Evolutionary conservation across 2,329 filamentous ascomycete genomes (phyloP), one percentile per base, ranked within the genome.

Genomic region (Venturiaceae sp.): DNA sequence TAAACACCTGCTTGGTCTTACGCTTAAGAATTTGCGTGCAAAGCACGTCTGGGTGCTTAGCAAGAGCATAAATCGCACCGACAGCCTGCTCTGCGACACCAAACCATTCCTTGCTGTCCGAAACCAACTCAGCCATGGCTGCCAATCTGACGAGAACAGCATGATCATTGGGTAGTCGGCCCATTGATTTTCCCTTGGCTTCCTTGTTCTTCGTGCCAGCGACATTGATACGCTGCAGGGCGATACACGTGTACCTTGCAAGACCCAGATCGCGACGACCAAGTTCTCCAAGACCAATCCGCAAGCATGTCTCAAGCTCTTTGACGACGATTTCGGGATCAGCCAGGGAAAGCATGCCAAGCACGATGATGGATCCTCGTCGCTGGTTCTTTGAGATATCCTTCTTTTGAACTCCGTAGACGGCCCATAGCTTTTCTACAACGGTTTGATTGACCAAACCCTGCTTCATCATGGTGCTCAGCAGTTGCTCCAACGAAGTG

Each of bases 381-480:
- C 94, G 83, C 71, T 97, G 94, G 2, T 85, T 92, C 66, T 85
- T 87, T 0, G 94, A 97, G 47, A 96, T 96, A 60, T 96, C 92
- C 61, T 89, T 86, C 75, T 87, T 94, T 68, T 96, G 92, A 47
- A 96, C 87, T 39, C 92, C 90, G 68, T 99, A 99, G 3, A 99
- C 92, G 68, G 96, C 91, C 94, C 95, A 99, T 5, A 99, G 78
- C 75, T 97, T 99, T 56, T 87, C 82, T 53, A 97, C 82, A 54
- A 99, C 92, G 1, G 87, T 77, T 21, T 95, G 90, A 1, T 89
- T 87, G 62, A 99, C 86, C 70, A 92, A 82, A 14, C 90, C 90
- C 37, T 87, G 86, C 73, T 92, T 95, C 90, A 96, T 96, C 94
- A 99, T 99, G 0, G 91, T 97, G 62, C 89, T 90, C 6, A 99